Evolutionary conservation across 2,329 filamentous ascomycete genomes (phyloP), one percentile per base, ranked within the genome.

Genomic region (Ophiosphaerella korrae): DNA sequence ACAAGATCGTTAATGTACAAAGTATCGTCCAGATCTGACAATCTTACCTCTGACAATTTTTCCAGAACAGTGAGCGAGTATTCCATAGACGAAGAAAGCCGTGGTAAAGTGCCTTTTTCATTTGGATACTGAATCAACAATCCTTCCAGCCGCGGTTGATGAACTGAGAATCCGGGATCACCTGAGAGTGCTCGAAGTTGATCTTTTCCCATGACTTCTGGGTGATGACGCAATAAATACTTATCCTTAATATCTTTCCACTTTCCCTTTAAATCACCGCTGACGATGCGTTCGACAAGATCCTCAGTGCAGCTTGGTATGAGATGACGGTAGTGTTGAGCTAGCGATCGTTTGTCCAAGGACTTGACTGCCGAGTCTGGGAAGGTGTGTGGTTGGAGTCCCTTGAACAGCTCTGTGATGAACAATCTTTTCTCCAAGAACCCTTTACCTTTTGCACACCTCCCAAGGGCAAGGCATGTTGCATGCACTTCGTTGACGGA

Each of bases 31-130:
- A 23, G 37, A 2, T 8, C 18, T 1, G 24, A 12, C 11, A 46
- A 44, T 14, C 50, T 45, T 6, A 54, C 33, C 1, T 48, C 42
- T 12, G 14, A 33, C 7, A 67, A 18, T 4, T 13, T 48, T 16
- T 45, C 42, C 9, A 72, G 46, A 7, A 66, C 31, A 0, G 53
- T 38, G 1, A 69, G 36, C 6, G 63, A 60, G 45, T 70, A 71
- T 2, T 53, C 23, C 68, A 72, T 71, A 1, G 67, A 67, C 2
- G 53, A 48, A 3, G 67, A 68, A 35, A 69, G 56, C 3, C 59
- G 53, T 9, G 23, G 41, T 7, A 43, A 23, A 13, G 26, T 14
- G 7, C 50, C 44, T 9, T 35, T 42, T 5, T 29, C 18, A 9
- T 57, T 32, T 8, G 63, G 62, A 18, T 46, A 62, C 7, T 46